Evolutionary conservation across 345 rosid species (phyloP), one percentile per base, ranked within the genome.

Genomic region (Ricinus communis): DNA sequence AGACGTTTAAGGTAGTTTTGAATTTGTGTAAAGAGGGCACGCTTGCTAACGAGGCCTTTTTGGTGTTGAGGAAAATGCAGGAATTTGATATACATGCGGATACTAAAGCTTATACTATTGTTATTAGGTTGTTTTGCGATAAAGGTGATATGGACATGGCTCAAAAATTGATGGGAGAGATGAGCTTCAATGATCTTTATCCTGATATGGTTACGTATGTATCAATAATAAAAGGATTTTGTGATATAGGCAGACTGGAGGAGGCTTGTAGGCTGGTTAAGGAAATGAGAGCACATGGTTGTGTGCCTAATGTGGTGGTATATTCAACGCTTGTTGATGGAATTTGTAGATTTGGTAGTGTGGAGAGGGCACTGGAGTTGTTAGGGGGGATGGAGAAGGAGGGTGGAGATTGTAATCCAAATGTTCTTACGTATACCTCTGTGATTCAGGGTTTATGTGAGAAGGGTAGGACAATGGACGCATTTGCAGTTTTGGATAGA

Each of bases 321-420:
- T 86, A 85, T 80, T 84, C 97, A 0, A 79, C 84, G 30, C 79
- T 90, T 78, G 56, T 94, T 25, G 96, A 91, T 59, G 95, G 97
- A 31, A 47, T 86, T 76, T 87, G 84, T 51, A 80, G 77, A 84
- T 75, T 70, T 56, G 95, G 90, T 21, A 80, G 72, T 65, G 64
- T 77, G 69, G 92, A 87, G 66, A 71, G 64, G 81, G 91, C 83
- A 30, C 9, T 90, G 62, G 92, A 85, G 73, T 73, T 91, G 80
- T 80, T 91, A 58, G 80, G 47, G 24, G 87, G 83, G 63, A 88
- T 86, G 97, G 97, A 91, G 86, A 87, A 84, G 70, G 85, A 77
- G 64, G 93, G 81, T 0, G 75, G 84, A 73, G 80, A 72, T 30
- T 82, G 86, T 71, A 76, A 76, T 72, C 92, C 97, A 2, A 90